Evolutionary conservation across 257 asterid genomes (phyloP), one percentile per base, ranked within the genome.

Genomic region (Rubia yunnanensis): DNA sequence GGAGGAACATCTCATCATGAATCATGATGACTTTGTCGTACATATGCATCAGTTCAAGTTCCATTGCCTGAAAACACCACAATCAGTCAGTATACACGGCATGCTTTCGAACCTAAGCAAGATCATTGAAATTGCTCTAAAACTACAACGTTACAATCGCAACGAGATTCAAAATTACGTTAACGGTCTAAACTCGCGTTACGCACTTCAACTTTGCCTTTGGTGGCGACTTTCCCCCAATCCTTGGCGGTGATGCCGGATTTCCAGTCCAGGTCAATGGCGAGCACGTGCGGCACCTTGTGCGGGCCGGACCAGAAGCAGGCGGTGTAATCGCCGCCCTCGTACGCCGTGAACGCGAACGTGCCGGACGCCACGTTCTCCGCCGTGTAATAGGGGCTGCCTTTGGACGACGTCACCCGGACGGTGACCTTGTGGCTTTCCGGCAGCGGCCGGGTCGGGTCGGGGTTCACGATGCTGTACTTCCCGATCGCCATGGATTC

Each of bases 401-500:
- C 63, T 8, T 15, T 58, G 20, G 63, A 8, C 10, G 63, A 58
- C 13, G 41, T 58, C 63, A 58, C 63, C n/a, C 76, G 52, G 55
- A 65, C 62, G 34, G 69, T 77, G 70, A 70, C 44, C 68, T 60
- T 69, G 67, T 72, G 72, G 38, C 56, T 11, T 18, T 67, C 76
- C 22, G 77, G 76, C 35, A 71, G 8, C 7, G 71, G 71, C 38
- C n/a, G 20, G 32, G 50, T 67, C 0, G 63, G 70, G 23, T 32
- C 57, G 3, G 78, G 81, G 52, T 73, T 77, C 52, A 73, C 59
- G n/a, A 77, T 22, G 54, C 57, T 28, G 68, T 64, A 77, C 63
- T 73, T 77, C 35, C 76, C 78, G 27, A 77, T 66, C 48, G 75
- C 73, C 76, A 69, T 32, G 56, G 81, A 52, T 6, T 53, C 58